Base-by-base conservation (phyloP, 148 eudicot genomes). In the Chenopodium quinoa region DNA sequence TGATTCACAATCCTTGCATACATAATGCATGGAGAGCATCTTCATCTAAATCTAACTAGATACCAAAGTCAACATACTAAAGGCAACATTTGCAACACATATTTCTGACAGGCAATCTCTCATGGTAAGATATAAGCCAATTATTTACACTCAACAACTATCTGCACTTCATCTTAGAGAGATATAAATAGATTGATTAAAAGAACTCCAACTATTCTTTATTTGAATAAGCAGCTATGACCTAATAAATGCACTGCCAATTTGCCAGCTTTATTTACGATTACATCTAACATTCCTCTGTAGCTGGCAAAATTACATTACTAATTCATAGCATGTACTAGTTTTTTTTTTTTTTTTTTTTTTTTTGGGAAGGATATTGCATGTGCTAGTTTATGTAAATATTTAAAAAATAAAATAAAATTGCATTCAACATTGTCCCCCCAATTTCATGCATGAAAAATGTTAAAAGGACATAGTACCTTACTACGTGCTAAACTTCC, bases 401-500 rank as follows among this genome's bases (percentile, higher is more conserved):
- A 66, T 32, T 66, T 0, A 4, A 17, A 66, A 27, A 66, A 27
- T 2, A 40, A 40, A 4, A 4, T 4, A 34, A 7, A 7, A 2
- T 50, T 12, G 54, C 62, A 56, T 56, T 56, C 5, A 2, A 56
- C 22, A 17, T 17, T 56, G 62, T 56, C 17, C 62, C 16, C 62
- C 27, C 23, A 1, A 22, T 47, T 22, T 44, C 29, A 72, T 22
- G 46, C 37, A 72, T 14, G 71, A 71, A 77, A 67, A 52, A n/a
- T 13, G 23, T 67, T 81, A 70, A 48, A 66, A 73, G 31, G 14
- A 80, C 85, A 56, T 16, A 27, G 78, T 87, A 94, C 99, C 99
- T 97, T 97, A 86, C 99, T 97, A 73, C 99, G 99, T 72, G 99
- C 99, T 90, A 97, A 90, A 86, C 99, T 97, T 84, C 99, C 99